These are phyloP conservation scores for Volvariella surrecta DNA, from an alignment of 1,284 basidiomycete species.

Conservation along the genomic window DNA sequence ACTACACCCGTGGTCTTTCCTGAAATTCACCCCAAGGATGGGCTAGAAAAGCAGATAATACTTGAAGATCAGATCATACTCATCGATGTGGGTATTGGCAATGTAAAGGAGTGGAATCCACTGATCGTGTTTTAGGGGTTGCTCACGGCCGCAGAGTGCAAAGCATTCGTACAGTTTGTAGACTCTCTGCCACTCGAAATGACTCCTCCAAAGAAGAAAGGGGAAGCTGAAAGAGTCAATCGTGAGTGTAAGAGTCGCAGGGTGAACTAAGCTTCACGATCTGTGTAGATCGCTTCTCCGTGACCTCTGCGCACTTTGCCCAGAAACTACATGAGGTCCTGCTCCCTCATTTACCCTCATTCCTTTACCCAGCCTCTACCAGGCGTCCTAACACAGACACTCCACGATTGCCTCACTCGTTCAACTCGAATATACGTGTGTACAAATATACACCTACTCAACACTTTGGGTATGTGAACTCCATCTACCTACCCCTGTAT, in stretches of 20 bases:
- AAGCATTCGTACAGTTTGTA: slow-evolving; percentile 53
- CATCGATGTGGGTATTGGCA: slow-evolving; percentile 40
- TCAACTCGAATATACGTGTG: slow-evolving; percentile 62
- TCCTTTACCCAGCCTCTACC: slow-evolving; percentile 39
- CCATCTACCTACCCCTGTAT: background rate
- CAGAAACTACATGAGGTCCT: slow-evolving; percentile 41
- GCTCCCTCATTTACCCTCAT: slow-evolving; percentile 50
- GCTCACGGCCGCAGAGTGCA: slow-evolving; percentile 54
- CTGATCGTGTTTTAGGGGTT: slow-evolving; percentile 33
- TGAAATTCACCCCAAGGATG: slow-evolving; percentile 30
- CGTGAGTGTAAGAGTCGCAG: slow-evolving; percentile 27
- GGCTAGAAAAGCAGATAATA: slow-evolving; percentile 33
- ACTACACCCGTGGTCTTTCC: slow-evolving; percentile 20
- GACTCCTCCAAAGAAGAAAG: slow-evolving; percentile 65
- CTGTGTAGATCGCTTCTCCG: slow-evolving; percentile 50
- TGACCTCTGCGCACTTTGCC: slow-evolving; percentile 57
- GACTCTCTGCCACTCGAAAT: slow-evolving; percentile 56
- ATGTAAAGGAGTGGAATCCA: background rate
- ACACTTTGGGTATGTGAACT: slow-evolving; percentile 48
- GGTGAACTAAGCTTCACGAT: background rate
- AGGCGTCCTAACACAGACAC: slow-evolving; percentile 18
- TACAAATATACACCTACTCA: slow-evolving; percentile 63
- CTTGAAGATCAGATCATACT: slow-evolving; percentile 61
- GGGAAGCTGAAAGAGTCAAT: slow-evolving; percentile 71
- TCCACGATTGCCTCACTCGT: slow-evolving; percentile 39